Base-by-base conservation (phyloP, 1,284 basidiomycete genomes). In the Leccinum pachyderme region DNA sequence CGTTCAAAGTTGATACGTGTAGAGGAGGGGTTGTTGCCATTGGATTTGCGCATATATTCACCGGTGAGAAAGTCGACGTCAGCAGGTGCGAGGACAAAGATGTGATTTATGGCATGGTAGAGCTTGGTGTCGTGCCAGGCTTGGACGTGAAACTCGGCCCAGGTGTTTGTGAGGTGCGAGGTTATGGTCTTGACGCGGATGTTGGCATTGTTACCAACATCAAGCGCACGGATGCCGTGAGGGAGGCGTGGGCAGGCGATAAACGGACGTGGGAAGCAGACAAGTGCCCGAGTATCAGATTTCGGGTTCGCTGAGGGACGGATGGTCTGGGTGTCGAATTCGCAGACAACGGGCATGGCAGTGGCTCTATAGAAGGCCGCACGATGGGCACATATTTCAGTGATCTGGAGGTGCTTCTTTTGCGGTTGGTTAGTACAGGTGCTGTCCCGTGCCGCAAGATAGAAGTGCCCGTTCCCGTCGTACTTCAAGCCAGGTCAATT, bases 41-140 rank as follows among this genome's bases (percentile, higher is more conserved):
- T n/a, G n/a, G n/a, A 12, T 22, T 2, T 11, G 8, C 61, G 57
- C 12, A 9, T 27, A 24, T 56, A 47, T 47, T 63, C 60, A 3
- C 63, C 64, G 1, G 63, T 61, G 24, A 65, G 62, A 24, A 67
- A 65, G 5, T 67, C 63, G 1, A 67, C 25, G 9, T 67, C 60
- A 1, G 31, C 24, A 1, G 64, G 63, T 4, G 57, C 35, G 2
- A 64, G 60, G 24, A 44, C 58, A 0, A 64, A 24, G 8, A 65
- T 25, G 4, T 47, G 3, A n/a, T 15, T 32, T 7, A 47, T 22
- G 35, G 28, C 52, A 0, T 29, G 39, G 15, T 63, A 41, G 18
- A 65, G 45, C 4, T 2, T 61, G 8, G 57, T 52, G 8, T 32
- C 32, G 0, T 0, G 0, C 64, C 64, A 63, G 5, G 57, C 1